Base-by-base conservation (phyloP, 352 stramenopile genomes). In the Phytophthora tentaculata region DNA sequence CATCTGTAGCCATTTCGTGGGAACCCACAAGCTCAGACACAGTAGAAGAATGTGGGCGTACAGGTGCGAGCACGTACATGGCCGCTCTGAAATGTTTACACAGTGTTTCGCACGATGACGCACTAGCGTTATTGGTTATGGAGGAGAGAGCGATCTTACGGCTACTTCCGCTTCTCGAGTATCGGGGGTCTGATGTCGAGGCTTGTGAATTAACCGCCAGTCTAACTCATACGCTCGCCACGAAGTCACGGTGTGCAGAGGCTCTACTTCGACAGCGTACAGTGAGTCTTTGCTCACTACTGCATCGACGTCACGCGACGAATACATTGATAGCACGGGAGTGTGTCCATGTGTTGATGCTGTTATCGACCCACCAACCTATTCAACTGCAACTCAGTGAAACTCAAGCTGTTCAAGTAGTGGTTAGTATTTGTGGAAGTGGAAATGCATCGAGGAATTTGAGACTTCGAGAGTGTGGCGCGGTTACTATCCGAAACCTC, bases 51-150 rank as follows among this genome's bases (percentile, higher is more conserved):
- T 14, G 44, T 35, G 32, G 12, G 47, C 41, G 0, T 3, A 48
- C 45, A 28, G 14, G 47, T 13, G 13, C 47, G 16, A 55, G 45
- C 35, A 64, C 82, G 0, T 88, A 79, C 54, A 90, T 90, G 73
- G 82, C 87, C 7, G 85, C 77, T 1, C 62, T 95, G 5, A 91
- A 85, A 52, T 92, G 79, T 37, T 61, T 95, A 23, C 74, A 89
- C 35, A 92, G 92, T 47, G 51, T 92, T 3, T 81, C 82, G 0
- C 68, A 83, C 8, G 84, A 95, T 41, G 82, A 95, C 9, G 58
- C 69, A 0, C 64, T 93, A 2, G 87, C 87, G 13, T 47, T 81
- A 16, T 77, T 82, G 16, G 44, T 95, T 2, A 75, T 91, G 60
- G 74, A 95, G 3, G 80, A 91, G 20, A 77, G 41, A 16, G 59